Percentiles rank a stretch among this genome's conserved stretches.
These are phyloP conservation scores for Ramaria sp. DNA, from an alignment of 768 basidiomycete genomes.

Conservation along the genomic window DNA sequence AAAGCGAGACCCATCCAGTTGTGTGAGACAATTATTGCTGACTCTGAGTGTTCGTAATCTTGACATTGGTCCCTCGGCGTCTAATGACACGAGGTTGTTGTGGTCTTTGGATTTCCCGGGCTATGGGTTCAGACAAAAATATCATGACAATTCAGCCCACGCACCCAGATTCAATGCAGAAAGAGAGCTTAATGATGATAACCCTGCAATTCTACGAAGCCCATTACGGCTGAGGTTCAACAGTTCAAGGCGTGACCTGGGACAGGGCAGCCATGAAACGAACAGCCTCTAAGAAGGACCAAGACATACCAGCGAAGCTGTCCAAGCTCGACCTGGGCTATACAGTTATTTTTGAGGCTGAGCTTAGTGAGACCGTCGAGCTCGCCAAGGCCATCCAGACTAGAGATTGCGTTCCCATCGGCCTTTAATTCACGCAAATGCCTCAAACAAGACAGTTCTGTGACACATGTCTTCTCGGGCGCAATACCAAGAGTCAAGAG, in stretches of 20 bases:
- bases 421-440: slow-evolving; percentile 83
- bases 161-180: slow-evolving; percentile 75
- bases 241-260: slow-evolving; percentile 54
- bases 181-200: slow-evolving; percentile 52
- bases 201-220: slow-evolving; percentile 44
- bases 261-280: background rate
- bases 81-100: slow-evolving; percentile 52
- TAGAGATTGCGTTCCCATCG: slow-evolving; percentile 74
- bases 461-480: slow-evolving; percentile 1
- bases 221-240: slow-evolving; percentile 74
- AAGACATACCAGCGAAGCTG: slow-evolving; percentile 55
- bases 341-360: slow-evolving; percentile 64
- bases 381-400: slow-evolving; percentile 62
- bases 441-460: slow-evolving; percentile 76
- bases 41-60: slow-evolving; percentile 75
- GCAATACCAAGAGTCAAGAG: slow-evolving; percentile 9
- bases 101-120: slow-evolving; percentile 37
- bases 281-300: background rate
- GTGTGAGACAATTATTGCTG: slow-evolving; percentile 68
- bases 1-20: slow-evolving; percentile 49
- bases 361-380: slow-evolving; percentile 80
- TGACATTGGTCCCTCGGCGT: slow-evolving; percentile 32
- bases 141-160: slow-evolving; percentile 22
- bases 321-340: slow-evolving; percentile 49
- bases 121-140: slow-evolving; percentile 11